Evolutionary conservation across 768 basidiomycete genomes (phyloP), one percentile per base, ranked within the genome.

Genomic region (Leucocoprinus leucothites): DNA sequence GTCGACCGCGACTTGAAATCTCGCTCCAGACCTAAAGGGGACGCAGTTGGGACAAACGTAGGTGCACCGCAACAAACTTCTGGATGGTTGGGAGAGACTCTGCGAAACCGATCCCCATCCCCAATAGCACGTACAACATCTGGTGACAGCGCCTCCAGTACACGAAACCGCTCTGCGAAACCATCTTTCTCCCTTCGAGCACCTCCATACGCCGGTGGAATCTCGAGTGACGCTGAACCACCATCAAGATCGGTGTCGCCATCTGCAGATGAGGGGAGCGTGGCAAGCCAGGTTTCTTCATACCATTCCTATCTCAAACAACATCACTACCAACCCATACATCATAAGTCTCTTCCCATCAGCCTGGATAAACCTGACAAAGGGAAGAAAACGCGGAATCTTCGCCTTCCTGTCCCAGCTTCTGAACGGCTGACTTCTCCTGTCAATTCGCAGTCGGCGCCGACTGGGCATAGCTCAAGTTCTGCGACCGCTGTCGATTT

Each of bases 401-500:
- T 36, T 16, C 28, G 28, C 34, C 40, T 24, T 7, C 6, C 21
- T 36, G 38, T 18, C 1, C 22, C 31, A 22, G 25, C 26, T 21
- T 19, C 41, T 22, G 54, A 49, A 49, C 40, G 47, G 6, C 13
- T 34, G 14, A 25, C 7, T 21, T 48, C 54, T 16, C 54, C 54
- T 16, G 31, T 11, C 31, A 26, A 25, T 5, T 49, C 21, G 9
- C 54, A 31, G 2, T 2, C 31, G 3, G 26, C 38, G 9, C 28
- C 54, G 31, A 22, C 19, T 25, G 47, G 31, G 13, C 9, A 7
- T 9, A 31, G 16, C 26, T 57, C 22, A 40, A 57, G n/a, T 38
- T 46, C 51, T 63, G 31, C 65, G 19, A 74, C 67, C 43, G 61
- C 62, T 13, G 70, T 82, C 61, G 82, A 87, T 58, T 87, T 84